Evolutionary conservation across 768 basidiomycete genomes (phyloP).

Genomic region (Suillus bovinus): DNA sequence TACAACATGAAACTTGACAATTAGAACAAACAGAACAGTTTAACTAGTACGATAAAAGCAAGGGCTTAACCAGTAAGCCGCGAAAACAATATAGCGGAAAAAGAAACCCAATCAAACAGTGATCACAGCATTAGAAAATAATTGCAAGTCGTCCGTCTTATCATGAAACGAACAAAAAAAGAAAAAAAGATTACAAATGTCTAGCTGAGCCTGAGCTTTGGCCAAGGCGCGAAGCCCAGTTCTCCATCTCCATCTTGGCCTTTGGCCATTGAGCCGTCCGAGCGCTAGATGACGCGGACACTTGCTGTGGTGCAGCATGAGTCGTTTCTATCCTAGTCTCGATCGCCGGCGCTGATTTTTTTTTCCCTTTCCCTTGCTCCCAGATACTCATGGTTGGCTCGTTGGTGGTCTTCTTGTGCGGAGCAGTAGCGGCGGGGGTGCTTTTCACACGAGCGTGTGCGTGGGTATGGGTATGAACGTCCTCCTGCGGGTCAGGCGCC

Average conservation of each 20-base stretch:
- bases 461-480: neutral
- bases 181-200: slow-evolving; percentile 25
- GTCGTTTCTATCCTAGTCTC: slow-evolving; percentile 14
- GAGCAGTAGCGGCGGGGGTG: neutral
- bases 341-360: slow-evolving; percentile 13
- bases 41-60: slow-evolving; percentile 6
- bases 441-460: neutral
- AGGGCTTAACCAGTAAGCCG: neutral
- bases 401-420: slow-evolving; percentile 11
- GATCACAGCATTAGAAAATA: slow-evolving; percentile 5
- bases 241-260: slow-evolving; percentile 33
- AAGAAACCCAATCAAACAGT: neutral
- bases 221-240: slow-evolving; percentile 29
- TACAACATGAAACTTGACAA: neutral
- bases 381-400: slow-evolving; percentile 15
- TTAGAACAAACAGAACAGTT: neutral
- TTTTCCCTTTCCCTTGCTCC: slow-evolving; percentile 28
- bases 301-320: slow-evolving; percentile 14
- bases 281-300: slow-evolving; percentile 28
- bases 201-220: slow-evolving; percentile 33
- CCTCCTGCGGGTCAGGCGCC: slow-evolving; percentile 10
- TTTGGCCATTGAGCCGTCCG: slow-evolving; percentile 33
- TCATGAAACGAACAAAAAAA: neutral
- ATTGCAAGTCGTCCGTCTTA: neutral
- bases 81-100: slow-evolving; percentile 3